Evolutionary conservation across 2,329 filamentous ascomycete genomes (phyloP).

Genomic region (Rutstroemia sydowiana): DNA sequence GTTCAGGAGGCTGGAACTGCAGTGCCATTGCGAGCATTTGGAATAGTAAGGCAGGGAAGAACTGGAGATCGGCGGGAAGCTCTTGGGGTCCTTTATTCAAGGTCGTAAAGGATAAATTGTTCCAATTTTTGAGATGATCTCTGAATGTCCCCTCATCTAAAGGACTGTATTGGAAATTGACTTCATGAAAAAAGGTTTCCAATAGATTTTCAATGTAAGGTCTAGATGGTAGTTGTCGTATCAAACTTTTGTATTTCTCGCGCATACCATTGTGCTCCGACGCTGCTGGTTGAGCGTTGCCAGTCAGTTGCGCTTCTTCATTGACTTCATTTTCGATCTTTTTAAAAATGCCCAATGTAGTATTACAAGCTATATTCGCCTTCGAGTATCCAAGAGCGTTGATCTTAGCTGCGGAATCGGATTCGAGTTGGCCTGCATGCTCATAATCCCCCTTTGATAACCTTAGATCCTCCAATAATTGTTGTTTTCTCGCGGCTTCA

Average conservation of each 20-base stretch:
- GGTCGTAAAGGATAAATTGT: constrained; percentile 43
- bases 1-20: constrained; percentile 42
- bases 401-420: constrained; percentile 24
- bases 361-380: constrained; percentile 39
- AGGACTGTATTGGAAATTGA: constrained; percentile 52
- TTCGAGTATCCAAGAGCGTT: constrained; percentile 45
- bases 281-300: constrained; percentile 17
- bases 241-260: constrained; percentile 51
- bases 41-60: constrained; percentile 54
- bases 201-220: constrained; percentile 48
- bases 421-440: constrained; percentile 19
- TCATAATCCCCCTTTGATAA: constrained; percentile 14
- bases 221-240: constrained; percentile 49
- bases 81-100: constrained; percentile 44
- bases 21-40: constrained; percentile 49
- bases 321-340: constrained; percentile 43
- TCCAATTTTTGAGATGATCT: constrained; percentile 47
- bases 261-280: constrained; percentile 36
- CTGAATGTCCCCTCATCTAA: constrained; percentile 47
- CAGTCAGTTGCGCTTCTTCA: constrained; percentile 16
- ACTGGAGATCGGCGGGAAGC: constrained; percentile 43
- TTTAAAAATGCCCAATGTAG: constrained; percentile 47
- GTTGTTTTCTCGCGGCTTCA: constrained; percentile 26
- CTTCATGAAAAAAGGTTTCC: constrained; percentile 46
- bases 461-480: constrained; percentile 23